phyloP scores from a whole-genome alignment of 805 yeast species.

The Saturnispora halmiae region DNA sequence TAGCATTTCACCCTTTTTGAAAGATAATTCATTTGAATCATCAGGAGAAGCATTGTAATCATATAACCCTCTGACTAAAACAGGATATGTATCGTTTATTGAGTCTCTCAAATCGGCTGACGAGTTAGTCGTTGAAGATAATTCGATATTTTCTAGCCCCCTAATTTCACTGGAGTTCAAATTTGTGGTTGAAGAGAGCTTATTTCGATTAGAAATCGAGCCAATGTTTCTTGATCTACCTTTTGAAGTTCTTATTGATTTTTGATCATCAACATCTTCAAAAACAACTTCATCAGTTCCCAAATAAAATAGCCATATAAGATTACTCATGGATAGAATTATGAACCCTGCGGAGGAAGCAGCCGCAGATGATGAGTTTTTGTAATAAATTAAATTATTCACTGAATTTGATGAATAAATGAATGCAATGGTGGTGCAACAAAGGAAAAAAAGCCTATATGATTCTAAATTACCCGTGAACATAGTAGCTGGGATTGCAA shows the following conservation, averaged over 20 bases:
- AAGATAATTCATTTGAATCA: slow-evolving; percentile 87
- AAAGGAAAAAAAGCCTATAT: slow-evolving; percentile 53
- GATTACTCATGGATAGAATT: slow-evolving; percentile 67
- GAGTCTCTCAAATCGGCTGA: slow-evolving; percentile 8
- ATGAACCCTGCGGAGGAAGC: slow-evolving; percentile 94
- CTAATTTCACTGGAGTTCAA: slow-evolving; percentile 1
- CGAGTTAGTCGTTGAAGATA: not conserved
- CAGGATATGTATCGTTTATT: slow-evolving; percentile 47
- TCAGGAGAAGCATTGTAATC: slow-evolving; percentile 84
- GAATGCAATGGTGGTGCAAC: slow-evolving; percentile 60
- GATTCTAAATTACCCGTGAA: slow-evolving; percentile 55
- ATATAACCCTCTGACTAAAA: slow-evolving; percentile 79
- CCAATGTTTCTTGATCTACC: no score
- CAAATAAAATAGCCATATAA: slow-evolving; percentile 79
- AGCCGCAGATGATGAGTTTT: slow-evolving; percentile 60
- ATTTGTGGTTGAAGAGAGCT: slow-evolving; percentile 10
- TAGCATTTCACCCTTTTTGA: slow-evolving; percentile 82
- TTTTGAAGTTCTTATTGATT: no score
- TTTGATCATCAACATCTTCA: slow-evolving; percentile 6
- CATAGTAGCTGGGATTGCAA: slow-evolving; percentile 43
- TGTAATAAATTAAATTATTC: slow-evolving; percentile 65
- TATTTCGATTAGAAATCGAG: no score
- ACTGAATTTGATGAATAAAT: slow-evolving; percentile 80
- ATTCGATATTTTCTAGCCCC: slow-evolving; percentile 8
- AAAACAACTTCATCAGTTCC: slow-evolving; percentile 56